A percentile compares a stretch with the other conserved stretches of the same genome.
Evolutionary conservation across 148 eudicot genomes (phyloP).

Genomic region (Silene uniflora): DNA sequence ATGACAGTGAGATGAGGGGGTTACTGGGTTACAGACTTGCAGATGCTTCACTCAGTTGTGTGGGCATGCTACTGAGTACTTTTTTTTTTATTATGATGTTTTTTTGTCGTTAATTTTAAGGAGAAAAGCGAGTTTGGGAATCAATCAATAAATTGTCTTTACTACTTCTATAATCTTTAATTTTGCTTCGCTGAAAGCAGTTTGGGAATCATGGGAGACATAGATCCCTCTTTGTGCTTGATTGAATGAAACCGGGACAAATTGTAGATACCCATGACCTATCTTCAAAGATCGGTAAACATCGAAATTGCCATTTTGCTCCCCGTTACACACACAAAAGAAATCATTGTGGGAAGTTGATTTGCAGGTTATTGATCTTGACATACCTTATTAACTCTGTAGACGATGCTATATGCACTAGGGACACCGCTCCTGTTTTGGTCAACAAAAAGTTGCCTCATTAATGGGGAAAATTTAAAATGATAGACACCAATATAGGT

Average conservation of each 20-base stretch:
- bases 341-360: neutral
- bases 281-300: too few relatives aligned
- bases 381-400: neutral
- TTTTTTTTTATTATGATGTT: neutral
- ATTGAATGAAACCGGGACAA: too few relatives aligned
- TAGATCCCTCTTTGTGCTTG: too few relatives aligned
- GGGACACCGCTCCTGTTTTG: neutral
- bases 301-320: too few relatives aligned
- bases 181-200: too few relatives aligned
- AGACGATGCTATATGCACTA: neutral
- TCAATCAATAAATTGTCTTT: neutral
- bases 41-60: conserved; percentile 6
- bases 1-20: conserved; percentile 4
- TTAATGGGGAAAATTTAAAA: neutral
- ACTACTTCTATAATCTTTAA: too few relatives aligned
- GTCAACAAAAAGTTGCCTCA: neutral
- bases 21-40: conserved; percentile 10
- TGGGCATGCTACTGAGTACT: conserved; percentile 10
- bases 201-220: too few relatives aligned
- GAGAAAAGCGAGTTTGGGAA: neutral
- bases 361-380: neutral
- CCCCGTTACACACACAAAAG: too few relatives aligned
- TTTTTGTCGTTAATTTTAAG: neutral
- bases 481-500: neutral
- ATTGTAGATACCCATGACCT: too few relatives aligned